Conservation (phyloP, 2,329 filamentous ascomycete genomes). For the Coccinonectria pachysandricola region DNA sequence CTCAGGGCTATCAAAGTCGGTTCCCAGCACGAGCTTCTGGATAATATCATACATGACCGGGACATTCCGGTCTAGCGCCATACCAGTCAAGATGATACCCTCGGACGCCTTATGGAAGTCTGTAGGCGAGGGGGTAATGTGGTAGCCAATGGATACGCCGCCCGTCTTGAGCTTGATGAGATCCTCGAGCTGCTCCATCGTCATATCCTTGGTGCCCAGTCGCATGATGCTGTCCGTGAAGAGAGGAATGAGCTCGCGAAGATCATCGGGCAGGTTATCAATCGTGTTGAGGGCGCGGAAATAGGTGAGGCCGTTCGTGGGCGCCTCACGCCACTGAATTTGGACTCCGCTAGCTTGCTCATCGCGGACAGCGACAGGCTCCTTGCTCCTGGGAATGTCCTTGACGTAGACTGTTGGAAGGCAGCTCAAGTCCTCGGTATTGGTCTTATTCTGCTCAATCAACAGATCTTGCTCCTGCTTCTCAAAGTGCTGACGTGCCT, state of each 20-base stretch:
- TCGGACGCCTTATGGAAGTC: constrained; percentile 64
- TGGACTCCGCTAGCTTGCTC: constrained; percentile 54
- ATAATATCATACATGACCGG: constrained; percentile 85
- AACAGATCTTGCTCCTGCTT: constrained; percentile 72
- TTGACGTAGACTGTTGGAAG: constrained; percentile 79
- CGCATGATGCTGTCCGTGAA: constrained; percentile 92
- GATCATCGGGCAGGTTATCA: constrained; percentile 69
- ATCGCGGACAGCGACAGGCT: constrained; percentile 49
- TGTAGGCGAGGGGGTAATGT: constrained; percentile 67
- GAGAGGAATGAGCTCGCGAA: constrained; percentile 74
- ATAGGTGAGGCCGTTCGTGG: constrained; percentile 92
- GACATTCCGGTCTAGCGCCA: constrained; percentile 81
- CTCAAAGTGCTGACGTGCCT: constrained; percentile 62
- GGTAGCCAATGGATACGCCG: constrained; percentile 75
- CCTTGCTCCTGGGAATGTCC: constrained; percentile 75
- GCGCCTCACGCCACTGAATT: constrained; percentile 83
- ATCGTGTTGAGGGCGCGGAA: constrained; percentile 82
- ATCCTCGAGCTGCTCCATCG: constrained; percentile 92
- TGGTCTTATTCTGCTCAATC: constrained; percentile 72
- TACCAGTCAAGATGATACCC: constrained; percentile 75
- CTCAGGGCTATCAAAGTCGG: constrained; percentile 77
- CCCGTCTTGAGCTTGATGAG: constrained; percentile 94
- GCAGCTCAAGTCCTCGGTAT: constrained; percentile 75
- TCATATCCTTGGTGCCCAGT: constrained; percentile 75
- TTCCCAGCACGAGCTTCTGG: constrained; percentile 70